These are phyloP conservation scores for Pleurotus eryngii DNA, from an alignment of 768 basidiomycete species.

Conservation along the genomic window DNA sequence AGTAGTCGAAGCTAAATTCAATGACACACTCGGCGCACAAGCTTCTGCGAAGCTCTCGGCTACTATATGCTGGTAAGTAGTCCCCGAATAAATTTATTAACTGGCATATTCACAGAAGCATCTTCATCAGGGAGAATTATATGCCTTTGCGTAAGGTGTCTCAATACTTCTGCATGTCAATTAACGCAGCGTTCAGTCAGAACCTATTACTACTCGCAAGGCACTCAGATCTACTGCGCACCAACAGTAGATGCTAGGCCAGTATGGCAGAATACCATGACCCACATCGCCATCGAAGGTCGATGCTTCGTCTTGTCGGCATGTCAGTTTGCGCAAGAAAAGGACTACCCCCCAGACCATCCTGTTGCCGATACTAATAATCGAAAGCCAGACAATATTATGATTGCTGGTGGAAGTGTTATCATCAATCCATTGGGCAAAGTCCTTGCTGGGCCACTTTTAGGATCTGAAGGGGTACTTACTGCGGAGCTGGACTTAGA, in stretches of 20 bases:
- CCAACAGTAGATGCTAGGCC: slow-evolving; percentile 63
- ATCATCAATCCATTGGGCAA: slow-evolving; percentile 58
- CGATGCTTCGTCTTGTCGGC: slow-evolving; percentile 67
- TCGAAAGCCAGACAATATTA: slow-evolving; percentile 42
- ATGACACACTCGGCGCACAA: slow-evolving; percentile 11
- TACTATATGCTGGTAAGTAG: slow-evolving; percentile 54
- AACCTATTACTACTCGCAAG: slow-evolving; percentile 54
- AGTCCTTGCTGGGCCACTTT: slow-evolving; percentile 57
- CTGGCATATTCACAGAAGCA: background rate
- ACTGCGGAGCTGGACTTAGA: slow-evolving; percentile 59
- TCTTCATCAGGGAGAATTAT: slow-evolving; percentile 56
- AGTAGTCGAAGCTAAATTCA: slow-evolving; percentile 40
- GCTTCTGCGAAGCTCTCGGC: slow-evolving; percentile 48
- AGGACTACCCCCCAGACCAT: slow-evolving; percentile 49
- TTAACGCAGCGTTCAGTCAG: slow-evolving; percentile 36
- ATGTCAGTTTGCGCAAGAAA: slow-evolving; percentile 54
- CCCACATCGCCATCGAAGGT: slow-evolving; percentile 64
- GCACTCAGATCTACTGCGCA: slow-evolving; percentile 60
- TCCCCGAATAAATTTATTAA: background rate
- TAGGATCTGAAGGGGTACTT: slow-evolving; percentile 48
- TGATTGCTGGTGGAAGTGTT: slow-evolving; percentile 61
- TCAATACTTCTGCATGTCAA: background rate
- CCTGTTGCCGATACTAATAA: slow-evolving; percentile 34
- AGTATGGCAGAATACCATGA: slow-evolving; percentile 55
- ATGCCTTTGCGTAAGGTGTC: slow-evolving; percentile 53